These are phyloP conservation scores for Lactifluus pinguis DNA, from an alignment of 768 basidiomycete genomes.

Conservation along the genomic window DNA sequence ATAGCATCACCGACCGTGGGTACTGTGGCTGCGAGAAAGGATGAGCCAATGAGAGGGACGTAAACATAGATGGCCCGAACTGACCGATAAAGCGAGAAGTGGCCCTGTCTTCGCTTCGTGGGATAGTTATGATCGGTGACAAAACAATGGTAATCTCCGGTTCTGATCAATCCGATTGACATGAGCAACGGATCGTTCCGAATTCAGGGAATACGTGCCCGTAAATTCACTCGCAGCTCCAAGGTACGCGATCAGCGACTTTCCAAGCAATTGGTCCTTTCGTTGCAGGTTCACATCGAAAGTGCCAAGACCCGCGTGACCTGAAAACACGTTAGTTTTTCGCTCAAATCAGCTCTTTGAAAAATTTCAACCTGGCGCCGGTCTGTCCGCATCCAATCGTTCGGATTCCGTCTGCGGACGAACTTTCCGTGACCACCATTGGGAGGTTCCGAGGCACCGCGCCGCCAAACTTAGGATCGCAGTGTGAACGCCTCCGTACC, in stretches of 20 bases:
- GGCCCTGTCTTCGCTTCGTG: conserved; percentile 48
- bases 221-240: conserved; percentile 67
- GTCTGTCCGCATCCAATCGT: conserved; percentile 40
- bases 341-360: neutral
- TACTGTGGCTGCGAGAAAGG: conserved; percentile 44
- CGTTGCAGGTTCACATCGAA: conserved; percentile 51
- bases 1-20: conserved; percentile 71
- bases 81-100: conserved; percentile 46
- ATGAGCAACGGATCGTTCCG: neutral
- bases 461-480: conserved; percentile 71
- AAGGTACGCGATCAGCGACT: conserved; percentile 56
- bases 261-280: conserved; percentile 50
- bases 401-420: conserved; percentile 62
- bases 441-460: conserved; percentile 51
- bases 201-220: conserved; percentile 30
- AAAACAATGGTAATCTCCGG: conserved; percentile 64
- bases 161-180: conserved; percentile 30
- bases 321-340: conserved; percentile 26
- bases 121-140: conserved; percentile 53
- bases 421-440: conserved; percentile 51
- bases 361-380: conserved; percentile 42
- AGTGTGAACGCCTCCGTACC: conserved; percentile 80
- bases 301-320: conserved; percentile 42
- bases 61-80: conserved; percentile 17
- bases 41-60: too few relatives aligned